Evolutionary conservation across 2,329 filamentous ascomycete genomes (phyloP), one percentile per base, ranked within the genome.

Genomic region (Elsinoe batatas): DNA sequence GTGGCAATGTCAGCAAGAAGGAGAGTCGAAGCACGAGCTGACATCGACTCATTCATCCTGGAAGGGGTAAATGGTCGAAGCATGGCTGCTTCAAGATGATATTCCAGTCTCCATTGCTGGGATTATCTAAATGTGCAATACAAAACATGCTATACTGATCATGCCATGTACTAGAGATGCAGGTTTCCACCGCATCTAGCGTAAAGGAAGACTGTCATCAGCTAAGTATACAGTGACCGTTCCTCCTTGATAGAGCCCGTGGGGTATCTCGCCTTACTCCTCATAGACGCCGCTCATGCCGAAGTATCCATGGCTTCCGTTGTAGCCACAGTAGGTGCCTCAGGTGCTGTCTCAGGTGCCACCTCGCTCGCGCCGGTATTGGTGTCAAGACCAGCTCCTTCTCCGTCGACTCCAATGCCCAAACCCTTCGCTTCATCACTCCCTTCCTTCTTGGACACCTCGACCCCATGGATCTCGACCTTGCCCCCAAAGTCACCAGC

Each of bases 401-500:
- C 26, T 3, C 13, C 30, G 18, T 35, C 44, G 8, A 33, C 30
- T 3, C 30, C 44, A 26, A 49, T 49, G 6, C 44, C 44, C 30
- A 49, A 26, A 11, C 44, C 44, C n/a, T 49, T 49, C 26, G 18
- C 11, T 26, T 51, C 18, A 38, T 20, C 33, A 18, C 22, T 8
- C 36, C 15, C 13, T 33, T 26, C n/a, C 17, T 13, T 17, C 6
- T 11, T 35, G 10, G 26, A 20, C 26, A 26, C 33, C 10, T 49
- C 26, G 6, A 10, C 44, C n/a, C 30, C 36, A 53, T 62, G 58
- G 30, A 60, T 46, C 56, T 61, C 61, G 15, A 59, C 61, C 15
- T 51, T 58, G 18, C 58, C 60, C 15, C 59, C 61, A 12, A 57
- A 65, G 2, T 65, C 68, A 59, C 67, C 61, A 40, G 67, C 64